These are phyloP conservation scores for Huntiella bhutanensis DNA, from an alignment of 2,329 filamentous ascomycete species.

Conservation along the genomic window DNA sequence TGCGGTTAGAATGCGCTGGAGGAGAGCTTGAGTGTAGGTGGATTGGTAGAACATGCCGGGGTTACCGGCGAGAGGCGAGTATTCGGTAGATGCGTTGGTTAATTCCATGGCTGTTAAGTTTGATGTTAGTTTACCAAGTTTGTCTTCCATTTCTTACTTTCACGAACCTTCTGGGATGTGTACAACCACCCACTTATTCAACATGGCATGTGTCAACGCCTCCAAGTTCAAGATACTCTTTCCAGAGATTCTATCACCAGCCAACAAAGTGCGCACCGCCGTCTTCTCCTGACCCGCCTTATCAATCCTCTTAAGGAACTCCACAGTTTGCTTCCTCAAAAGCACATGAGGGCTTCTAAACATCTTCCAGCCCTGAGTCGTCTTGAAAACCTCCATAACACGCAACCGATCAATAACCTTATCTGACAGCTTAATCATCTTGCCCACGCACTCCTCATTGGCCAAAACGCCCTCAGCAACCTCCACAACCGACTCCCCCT, in stretches of 20 bases:
- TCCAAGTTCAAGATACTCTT: slow-evolving; percentile 81
- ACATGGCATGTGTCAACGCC: slow-evolving; percentile 59
- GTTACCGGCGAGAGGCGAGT: slow-evolving; percentile 44
- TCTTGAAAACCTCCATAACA: slow-evolving; percentile 77
- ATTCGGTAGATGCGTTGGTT: slow-evolving; percentile 62
- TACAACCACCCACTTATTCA: slow-evolving; percentile 77
- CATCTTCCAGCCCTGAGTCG: slow-evolving; percentile 68
- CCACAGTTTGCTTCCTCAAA: slow-evolving; percentile 58
- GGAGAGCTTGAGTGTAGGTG: slow-evolving; percentile 53
- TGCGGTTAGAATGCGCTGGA: slow-evolving; percentile 52
- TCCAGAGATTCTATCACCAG: slow-evolving; percentile 55
- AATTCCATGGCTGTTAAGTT: slow-evolving; percentile 50
- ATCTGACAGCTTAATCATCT: slow-evolving; percentile 50
- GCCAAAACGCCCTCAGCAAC: slow-evolving; percentile 37
- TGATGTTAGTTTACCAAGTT: background rate
- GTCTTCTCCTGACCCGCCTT: slow-evolving; percentile 31
- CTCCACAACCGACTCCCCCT: slow-evolving; percentile 35
- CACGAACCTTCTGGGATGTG: slow-evolving; percentile 69
- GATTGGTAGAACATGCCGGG: slow-evolving; percentile 57
- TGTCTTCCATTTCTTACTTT: background rate
- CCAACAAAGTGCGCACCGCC: slow-evolving; percentile 46
- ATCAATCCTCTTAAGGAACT: slow-evolving; percentile 44
- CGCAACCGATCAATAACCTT: slow-evolving; percentile 60
- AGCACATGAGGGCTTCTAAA: slow-evolving; percentile 69
- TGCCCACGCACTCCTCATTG: slow-evolving; percentile 37